Conservation (phyloP, 176 grass and related monocot species). For the Guadua angustifolia region DNA sequence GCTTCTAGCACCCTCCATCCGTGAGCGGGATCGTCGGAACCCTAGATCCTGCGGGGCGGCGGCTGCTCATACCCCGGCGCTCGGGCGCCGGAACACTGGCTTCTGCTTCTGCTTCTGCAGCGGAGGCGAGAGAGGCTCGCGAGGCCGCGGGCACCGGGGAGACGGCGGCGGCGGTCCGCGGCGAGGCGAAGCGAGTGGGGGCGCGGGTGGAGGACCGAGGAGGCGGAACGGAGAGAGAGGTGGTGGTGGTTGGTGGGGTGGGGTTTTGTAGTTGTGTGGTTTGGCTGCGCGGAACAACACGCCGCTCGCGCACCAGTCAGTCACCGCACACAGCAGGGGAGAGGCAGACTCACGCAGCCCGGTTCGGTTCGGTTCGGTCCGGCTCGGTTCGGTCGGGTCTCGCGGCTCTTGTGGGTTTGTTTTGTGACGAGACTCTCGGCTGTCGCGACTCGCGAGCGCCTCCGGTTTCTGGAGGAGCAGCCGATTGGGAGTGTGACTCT, state of each 20-base stretch:
- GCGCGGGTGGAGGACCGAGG: constrained; percentile 3
- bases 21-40: constrained; percentile 81
- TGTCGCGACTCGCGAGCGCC: constrained; percentile 1
- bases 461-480: not conserved
- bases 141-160: not conserved
- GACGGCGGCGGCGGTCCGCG: not conserved
- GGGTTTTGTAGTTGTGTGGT: constrained; percentile 36
- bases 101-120: constrained; percentile 12
- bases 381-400: not conserved
- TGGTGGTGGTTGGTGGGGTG: constrained; percentile 15
- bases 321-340: not conserved
- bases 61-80: constrained; percentile 71
- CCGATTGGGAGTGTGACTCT: not conserved
- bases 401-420: constrained; percentile 22
- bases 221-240: not conserved
- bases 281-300: constrained; percentile 38
- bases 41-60: constrained; percentile 85
- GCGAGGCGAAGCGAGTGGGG: too few relatives aligned
- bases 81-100: constrained; percentile 68
- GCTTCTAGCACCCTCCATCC: constrained; percentile 98
- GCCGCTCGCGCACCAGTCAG: constrained; percentile 24
- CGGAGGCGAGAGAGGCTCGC: not conserved
- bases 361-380: not conserved
- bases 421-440: not conserved
- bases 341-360: not conserved